Evolutionary conservation across 2,329 filamentous ascomycete species (phyloP), one percentile per base, ranked within the genome.

Genomic region (Sporothrix globosa): DNA sequence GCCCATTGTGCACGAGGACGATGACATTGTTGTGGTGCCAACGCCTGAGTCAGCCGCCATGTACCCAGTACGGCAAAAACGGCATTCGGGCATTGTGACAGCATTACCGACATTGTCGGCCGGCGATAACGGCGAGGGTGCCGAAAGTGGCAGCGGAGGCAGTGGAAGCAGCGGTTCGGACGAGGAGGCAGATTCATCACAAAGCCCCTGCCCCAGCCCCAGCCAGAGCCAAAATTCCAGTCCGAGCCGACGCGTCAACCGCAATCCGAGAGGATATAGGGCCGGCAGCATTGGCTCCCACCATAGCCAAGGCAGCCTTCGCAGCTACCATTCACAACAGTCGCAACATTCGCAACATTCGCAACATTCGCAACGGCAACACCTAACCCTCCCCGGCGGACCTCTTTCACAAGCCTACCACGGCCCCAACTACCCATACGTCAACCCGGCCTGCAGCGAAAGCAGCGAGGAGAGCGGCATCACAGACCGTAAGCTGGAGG

Each of bases 1-100:
- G 76, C 80, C 81, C 24, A 76, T 80, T 69, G 80, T 82, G 69
- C 76, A 76, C 41, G 80, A 82, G 75, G 76, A 81, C 72, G 78
- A 79, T 17, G 66, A 48, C 30, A 52, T 46, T 19, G 39, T 53
- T 50, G 52, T 27, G 48, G 52, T 53, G 56, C 68, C 13, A 74
- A 74, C 21, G 73, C 74, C 44, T 58, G 34, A 73, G 30, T 24
- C 56, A 14, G 56, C 46, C 2, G 24, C 46, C n/a, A 44, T 34
- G 7, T 60, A 72, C 46, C 76, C 77, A 17, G 75, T 78, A 4
- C 77, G 76, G 19, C 74, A 79, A 34, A 67, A 67, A 7, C 67
- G 61, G 17, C 70, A 52, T 41, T 69, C 70, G 21, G 70, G 67
- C 3, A 11, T 61, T 17, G 54, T 54, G 0, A 34, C 79, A 77